Conservation (phyloP, 345 rosid genomes). For the Corymbia maculata region DNA sequence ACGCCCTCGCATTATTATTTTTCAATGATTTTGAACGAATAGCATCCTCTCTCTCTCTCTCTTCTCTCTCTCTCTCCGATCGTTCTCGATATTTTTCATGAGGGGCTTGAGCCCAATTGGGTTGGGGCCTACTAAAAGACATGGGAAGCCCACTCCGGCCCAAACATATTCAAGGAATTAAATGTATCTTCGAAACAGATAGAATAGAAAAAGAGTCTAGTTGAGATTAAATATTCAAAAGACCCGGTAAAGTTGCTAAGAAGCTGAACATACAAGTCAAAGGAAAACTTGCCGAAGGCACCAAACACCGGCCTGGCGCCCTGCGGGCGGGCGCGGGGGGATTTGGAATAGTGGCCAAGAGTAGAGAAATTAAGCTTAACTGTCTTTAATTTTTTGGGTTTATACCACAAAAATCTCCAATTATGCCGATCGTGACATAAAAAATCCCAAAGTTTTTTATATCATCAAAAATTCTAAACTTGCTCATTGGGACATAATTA, state of each 20-base stretch:
- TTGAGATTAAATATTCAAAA: not conserved
- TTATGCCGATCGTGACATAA: too few relatives aligned
- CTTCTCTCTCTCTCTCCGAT: too few relatives aligned
- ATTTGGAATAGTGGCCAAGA: not conserved
- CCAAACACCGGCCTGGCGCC: not conserved
- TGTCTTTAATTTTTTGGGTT: not conserved
- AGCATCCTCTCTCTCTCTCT: not conserved
- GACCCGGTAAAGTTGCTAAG: not conserved
- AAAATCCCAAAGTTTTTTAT: accelerated
- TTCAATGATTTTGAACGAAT: not conserved
- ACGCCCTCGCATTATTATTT: not conserved
- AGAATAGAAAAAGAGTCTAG: not conserved
- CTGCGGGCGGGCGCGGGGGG: not conserved
- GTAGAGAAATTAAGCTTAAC: not conserved
- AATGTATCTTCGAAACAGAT: not conserved
- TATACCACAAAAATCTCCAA: too few relatives aligned
- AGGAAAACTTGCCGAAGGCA: not conserved
- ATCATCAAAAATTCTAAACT: too few relatives aligned
- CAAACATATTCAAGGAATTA: not conserved
- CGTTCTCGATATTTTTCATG: not conserved
- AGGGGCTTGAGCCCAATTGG: not conserved
- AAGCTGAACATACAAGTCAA: not conserved
- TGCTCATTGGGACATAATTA: too few relatives aligned
- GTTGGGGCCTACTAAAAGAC: not conserved
- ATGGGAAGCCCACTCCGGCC: not conserved